Percentiles rank a stretch among this genome's conserved stretches.
Evolutionary conservation across 306 rosid genomes (phyloP).

Genomic region (Chamaecrista fasciculata): DNA sequence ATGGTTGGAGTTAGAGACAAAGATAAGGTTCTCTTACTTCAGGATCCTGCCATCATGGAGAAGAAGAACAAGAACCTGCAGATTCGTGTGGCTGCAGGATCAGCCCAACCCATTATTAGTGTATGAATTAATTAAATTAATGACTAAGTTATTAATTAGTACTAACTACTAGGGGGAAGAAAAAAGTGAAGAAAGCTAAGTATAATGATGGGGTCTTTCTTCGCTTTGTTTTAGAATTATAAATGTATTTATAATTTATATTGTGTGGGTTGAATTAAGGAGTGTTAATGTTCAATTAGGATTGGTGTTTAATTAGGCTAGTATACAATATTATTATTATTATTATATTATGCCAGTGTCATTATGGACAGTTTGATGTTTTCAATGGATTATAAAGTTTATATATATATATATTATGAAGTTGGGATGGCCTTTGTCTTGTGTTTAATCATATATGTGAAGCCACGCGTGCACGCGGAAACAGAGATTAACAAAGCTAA

Average conservation of each 20-base stretch:
- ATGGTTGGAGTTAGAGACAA: conserved; percentile 94
- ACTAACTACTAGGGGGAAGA: conserved; percentile 35
- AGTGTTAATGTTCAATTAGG: conserved; percentile 21
- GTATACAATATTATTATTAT: no score
- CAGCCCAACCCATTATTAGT: conserved; percentile 35
- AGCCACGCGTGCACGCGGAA: conserved; percentile 47
- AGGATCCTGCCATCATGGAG: conserved; percentile 89
- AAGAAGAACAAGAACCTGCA: conserved; percentile 75
- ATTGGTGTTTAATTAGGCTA: no score
- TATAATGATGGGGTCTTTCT: conserved; percentile 29
- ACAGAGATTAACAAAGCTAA: neutral
- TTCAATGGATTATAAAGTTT: neutral
- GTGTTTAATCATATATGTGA: conserved; percentile 19
- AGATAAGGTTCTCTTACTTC: conserved; percentile 77
- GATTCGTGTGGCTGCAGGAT: no score
- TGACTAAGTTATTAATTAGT: conserved; percentile 22
- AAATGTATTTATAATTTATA: conserved; percentile 18
- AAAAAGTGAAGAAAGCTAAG: conserved; percentile 14
- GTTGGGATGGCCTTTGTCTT: neutral
- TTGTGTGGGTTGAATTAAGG: conserved; percentile 15
- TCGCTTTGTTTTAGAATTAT: conserved; percentile 35
- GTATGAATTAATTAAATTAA: conserved; percentile 38
- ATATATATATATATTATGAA: neutral
- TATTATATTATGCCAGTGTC: no score
- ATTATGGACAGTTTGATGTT: conserved; percentile 23